Base-by-base conservation (phyloP, 2,329 filamentous ascomycete genomes). In the Claviceps sp. region DNA sequence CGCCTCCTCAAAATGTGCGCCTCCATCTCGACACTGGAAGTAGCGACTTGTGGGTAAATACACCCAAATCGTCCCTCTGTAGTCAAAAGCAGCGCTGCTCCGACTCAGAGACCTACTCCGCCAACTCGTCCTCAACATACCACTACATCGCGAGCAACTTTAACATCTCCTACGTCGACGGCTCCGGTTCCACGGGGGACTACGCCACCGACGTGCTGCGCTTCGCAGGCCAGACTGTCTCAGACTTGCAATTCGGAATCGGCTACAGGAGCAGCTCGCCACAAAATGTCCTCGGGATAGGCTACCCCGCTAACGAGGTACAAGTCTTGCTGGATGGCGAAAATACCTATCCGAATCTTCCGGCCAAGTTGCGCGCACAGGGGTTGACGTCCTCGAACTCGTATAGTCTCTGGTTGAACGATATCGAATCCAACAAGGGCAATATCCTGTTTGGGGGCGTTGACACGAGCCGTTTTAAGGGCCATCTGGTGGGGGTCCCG, bases 91-190 rank as follows among this genome's bases (percentile, higher is more conserved):
- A 72, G 14, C 75, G 76, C 1, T 93, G 88, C 62, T 60, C 66
- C 5, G 68, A 67, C 18, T 76, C 79, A 1, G 87, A 86, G 14
- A 81, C 81, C 1, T 95, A 89, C 66, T 65, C 69, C 44, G 76
- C 85, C 42, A 84, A 86, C 63, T 67, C 73, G 1, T 95, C 88
- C 0, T 88, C 85, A 2, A 86, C 88, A 2, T 91, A 90, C 66
- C 61, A 75, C 37, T 88, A 83, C 62, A 67, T 95, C 51, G 82
- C 81, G 56, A 82, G 78, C 61, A 74, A 81, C 55, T 95, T 96
- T 72, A 90, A 91, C 69, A 95, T 95, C 57, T 82, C 82, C 1
- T 95, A 95, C 58, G 84, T 86, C 42, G 89, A 95, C 67, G 86
- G 86, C 46, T 86, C 86, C 0, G 81, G 82, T 5, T 86, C 88